Evolutionary conservation across 768 basidiomycete genomes (phyloP).

Genomic region (Fibroporia radiculosa): DNA sequence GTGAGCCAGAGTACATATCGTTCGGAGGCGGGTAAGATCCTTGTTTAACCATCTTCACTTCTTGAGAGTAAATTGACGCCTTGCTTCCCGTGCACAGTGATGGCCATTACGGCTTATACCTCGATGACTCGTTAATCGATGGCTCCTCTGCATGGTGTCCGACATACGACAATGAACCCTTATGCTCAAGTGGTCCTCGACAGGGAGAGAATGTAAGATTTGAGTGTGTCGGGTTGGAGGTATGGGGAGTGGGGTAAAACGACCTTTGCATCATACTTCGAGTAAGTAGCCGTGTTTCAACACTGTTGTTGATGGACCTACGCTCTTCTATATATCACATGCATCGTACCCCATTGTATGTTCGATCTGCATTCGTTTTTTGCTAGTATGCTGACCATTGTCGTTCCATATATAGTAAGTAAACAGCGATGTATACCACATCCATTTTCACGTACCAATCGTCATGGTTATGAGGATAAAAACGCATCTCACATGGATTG

Average conservation of each 20-base stretch:
- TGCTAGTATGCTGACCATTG: too few species aligned
- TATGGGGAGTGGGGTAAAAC: slow-evolving; percentile 65
- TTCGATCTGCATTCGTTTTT: too few species aligned
- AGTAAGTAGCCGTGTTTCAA: too few species aligned
- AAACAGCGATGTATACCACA: too few species aligned
- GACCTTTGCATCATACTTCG: too few species aligned
- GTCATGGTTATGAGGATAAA: too few species aligned
- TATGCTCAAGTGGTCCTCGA: slow-evolving; percentile 46
- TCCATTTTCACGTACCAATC: too few species aligned
- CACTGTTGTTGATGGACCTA: too few species aligned
- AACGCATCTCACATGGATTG: too few species aligned
- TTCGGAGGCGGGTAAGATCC: slow-evolving; percentile 79
- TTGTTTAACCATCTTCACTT: background rate
- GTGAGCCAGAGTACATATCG: slow-evolving; percentile 72
- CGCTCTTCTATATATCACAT: too few species aligned
- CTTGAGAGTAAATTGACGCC: background rate
- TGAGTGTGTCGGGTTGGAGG: slow-evolving; percentile 88
- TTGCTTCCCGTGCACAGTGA: slow-evolving; percentile 8
- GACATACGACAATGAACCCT: slow-evolving; percentile 80
- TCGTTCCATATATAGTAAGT: too few species aligned
- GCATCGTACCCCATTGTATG: too few species aligned
- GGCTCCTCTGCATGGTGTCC: slow-evolving; percentile 82
- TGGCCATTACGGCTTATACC: slow-evolving; percentile 67
- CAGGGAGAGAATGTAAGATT: slow-evolving; percentile 56
- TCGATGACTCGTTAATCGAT: slow-evolving; percentile 73